Evolutionary conservation across 2,329 filamentous ascomycete species (phyloP), one percentile per base, ranked within the genome.

Genomic region (Cladophialophora exuberans): DNA sequence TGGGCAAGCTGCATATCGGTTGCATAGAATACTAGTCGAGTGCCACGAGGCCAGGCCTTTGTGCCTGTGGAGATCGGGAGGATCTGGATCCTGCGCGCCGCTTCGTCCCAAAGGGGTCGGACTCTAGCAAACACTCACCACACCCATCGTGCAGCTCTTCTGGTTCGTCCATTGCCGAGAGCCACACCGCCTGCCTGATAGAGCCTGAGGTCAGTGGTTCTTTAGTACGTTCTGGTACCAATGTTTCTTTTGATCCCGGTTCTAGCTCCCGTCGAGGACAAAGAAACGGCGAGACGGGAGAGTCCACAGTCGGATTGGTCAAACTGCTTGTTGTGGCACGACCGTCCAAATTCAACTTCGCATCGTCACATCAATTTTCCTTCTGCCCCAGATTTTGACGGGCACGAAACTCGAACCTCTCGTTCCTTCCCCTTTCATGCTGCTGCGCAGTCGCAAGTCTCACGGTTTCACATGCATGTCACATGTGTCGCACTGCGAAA

Each of bases 21-120:
- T 48, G 45, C 31, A 48, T 49, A 49, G 45, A 5, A 49, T 39
- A 49, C 35, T 30, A 20, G 31, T 11, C 35, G 39, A 49, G 46
- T 41, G 46, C 46, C 46, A 49, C 46, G 46, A 49, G 46, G 46
- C 42, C 39, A 26, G 11, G 38, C 39, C 39, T 1, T 26, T 22
- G 25, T 36, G 46, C 46, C n/a, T 31, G 50, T 53, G 46, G 46
- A 49, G 46, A 38, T 26, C 22, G 33, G 46, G 39, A 49, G 46
- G 46, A 49, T 49, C 46, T 49, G 46, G 46, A 49, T 49, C 31
- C 23, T 18, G 33, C 23, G 46, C 28, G 33, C 26, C n/a, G 35
- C 23, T 35, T 33, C 20, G 10, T 26, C 35, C 15, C 38, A 49
- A 41, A 20, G 28, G 46, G 46, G n/a, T n/a, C n/a, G n/a, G n/a